Percentiles rank a stretch among this genome's conserved stretches.
Evolutionary conservation across 2,329 filamentous ascomycete species (phyloP).

Genomic region (Magnaporthiopsis incrustans): DNA sequence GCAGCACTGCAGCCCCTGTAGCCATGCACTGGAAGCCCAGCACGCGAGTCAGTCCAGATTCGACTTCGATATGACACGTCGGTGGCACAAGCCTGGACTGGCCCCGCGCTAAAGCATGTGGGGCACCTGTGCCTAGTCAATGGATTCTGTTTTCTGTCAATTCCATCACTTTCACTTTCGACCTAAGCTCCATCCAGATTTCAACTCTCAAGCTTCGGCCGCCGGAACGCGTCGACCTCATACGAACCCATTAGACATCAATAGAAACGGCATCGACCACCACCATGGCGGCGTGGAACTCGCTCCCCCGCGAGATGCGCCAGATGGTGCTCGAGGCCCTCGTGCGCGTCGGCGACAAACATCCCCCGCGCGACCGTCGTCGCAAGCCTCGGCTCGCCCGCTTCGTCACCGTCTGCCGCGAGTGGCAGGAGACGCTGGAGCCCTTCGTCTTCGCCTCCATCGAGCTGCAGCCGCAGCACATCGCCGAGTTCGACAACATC

Average conservation of each 20-base stretch:
- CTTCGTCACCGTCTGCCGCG: constrained; percentile 19
- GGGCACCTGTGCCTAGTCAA: too few relatives aligned
- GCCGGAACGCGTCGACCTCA: too few relatives aligned
- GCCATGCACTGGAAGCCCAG: too few relatives aligned
- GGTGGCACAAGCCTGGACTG: too few relatives aligned
- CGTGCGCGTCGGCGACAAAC: neutral
- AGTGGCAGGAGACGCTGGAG: constrained; percentile 20
- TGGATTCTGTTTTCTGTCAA: too few relatives aligned
- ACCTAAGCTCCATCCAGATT: too few relatives aligned
- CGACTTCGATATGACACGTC: too few relatives aligned
- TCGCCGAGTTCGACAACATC: constrained; percentile 15
- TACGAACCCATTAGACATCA: too few relatives aligned
- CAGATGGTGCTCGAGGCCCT: constrained; percentile 6
- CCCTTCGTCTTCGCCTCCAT: constrained; percentile 17
- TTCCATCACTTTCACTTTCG: too few relatives aligned
- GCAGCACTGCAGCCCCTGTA: neutral
- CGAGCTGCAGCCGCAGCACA: constrained; percentile 13
- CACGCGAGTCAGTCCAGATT: neutral
- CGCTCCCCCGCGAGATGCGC: constrained; percentile 7
- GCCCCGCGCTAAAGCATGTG: too few relatives aligned
- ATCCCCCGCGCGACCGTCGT: neutral
- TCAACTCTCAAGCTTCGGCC: too few relatives aligned
- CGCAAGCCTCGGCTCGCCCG: constrained; percentile 8
- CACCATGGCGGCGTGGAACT: constrained; percentile 4
- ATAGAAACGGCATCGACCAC: neutral